Evolutionary conservation across 2,329 filamentous ascomycete genomes (phyloP).

Genomic region (Cladophialophora carrionii): DNA sequence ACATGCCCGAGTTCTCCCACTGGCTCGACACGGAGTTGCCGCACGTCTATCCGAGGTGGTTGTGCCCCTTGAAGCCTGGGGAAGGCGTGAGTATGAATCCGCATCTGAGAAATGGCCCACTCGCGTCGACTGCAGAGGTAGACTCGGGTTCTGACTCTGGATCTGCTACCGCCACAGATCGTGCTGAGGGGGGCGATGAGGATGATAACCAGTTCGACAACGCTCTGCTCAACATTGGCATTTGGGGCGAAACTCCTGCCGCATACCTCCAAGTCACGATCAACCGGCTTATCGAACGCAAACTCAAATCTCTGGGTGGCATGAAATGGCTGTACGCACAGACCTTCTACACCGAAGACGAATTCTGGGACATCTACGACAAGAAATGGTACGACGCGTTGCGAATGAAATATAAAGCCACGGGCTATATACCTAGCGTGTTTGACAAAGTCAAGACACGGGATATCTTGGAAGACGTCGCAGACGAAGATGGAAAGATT

Average conservation of each 20-base stretch:
- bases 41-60: constrained; percentile 60
- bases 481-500: constrained; percentile 40
- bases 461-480: constrained; percentile 32
- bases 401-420: constrained; percentile 47
- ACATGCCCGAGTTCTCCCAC: constrained; percentile 57
- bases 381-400: constrained; percentile 45
- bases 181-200: not conserved
- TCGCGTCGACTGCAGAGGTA: not conserved
- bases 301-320: constrained; percentile 70
- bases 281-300: constrained; percentile 72
- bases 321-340: constrained; percentile 89
- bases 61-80: constrained; percentile 54
- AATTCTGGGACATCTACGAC: constrained; percentile 52
- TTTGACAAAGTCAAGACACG: constrained; percentile 45
- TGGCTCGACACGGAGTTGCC: constrained; percentile 52
- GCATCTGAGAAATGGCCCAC: constrained; percentile 11
- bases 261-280: constrained; percentile 63
- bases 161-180: not conserved
- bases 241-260: constrained; percentile 77
- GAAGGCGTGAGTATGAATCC: constrained; percentile 30
- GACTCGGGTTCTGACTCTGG: not conserved
- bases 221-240: constrained; percentile 60
- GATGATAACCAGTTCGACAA: constrained; percentile 7
- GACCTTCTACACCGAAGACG: constrained; percentile 72
- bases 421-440: constrained; percentile 41